Evolutionary conservation across 1,284 basidiomycete species (phyloP), one percentile per base, ranked within the genome.

Genomic region (Moesziomyces antarcticus): DNA sequence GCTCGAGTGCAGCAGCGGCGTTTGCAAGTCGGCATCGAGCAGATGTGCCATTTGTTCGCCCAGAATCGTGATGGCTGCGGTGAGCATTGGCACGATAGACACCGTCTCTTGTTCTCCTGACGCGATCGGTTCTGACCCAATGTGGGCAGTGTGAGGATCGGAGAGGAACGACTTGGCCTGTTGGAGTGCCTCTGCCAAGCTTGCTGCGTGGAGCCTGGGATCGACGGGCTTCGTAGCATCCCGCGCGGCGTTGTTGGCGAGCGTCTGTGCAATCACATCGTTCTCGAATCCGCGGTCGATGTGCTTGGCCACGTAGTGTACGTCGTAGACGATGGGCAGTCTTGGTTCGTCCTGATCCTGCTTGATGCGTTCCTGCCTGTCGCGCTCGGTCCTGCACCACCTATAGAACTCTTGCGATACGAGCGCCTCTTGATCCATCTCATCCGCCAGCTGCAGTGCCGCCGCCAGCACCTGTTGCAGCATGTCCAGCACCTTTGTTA

Each of bases 321-420:
- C 66, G 41, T 76, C 74, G 47, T 73, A 69, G 9, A 58, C 69
- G 18, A 73, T 51, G 5, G 70, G 58, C 50, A 76, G 24, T 16
- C 66, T 62, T 1, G 74, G 74, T 18, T 76, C 74, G 47, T 73
- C 66, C 51, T 73, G 70, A 50, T 76, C 70, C 33, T 63, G 65
- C 56, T 73, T 73, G 45, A 76, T 69, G 22, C 63, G 52, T 43
- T 76, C 74, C 48, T 76, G 74, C 18, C 74, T 61, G 25, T 76
- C 70, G 43, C 70, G 57, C 46, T 76, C 74, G 7, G 59, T 58
- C 24, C 72, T 57, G 33, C 66, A 74, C 61, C 66, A 74, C 5
- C 72, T 41, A 22, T 62, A 66, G 42, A 74, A 74, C 44, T 74
- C 72, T 37, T 74, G 63, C 42, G 62, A 60, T 5, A 61, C 35